These are phyloP conservation scores for Corymbia citriodora DNA, from an alignment of 441 rosid species.

Conservation along the genomic window DNA sequence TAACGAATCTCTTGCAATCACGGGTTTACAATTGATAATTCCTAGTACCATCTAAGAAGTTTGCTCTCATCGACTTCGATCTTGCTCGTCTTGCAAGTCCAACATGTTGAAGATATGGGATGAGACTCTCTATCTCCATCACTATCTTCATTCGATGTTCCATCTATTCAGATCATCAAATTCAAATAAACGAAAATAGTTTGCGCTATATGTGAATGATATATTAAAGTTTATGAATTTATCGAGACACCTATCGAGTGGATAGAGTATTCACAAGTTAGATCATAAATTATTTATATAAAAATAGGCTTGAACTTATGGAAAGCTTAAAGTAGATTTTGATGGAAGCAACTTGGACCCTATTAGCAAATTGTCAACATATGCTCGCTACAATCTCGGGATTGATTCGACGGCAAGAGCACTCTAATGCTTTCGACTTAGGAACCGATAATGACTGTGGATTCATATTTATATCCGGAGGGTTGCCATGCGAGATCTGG, in stretches of 20 bases:
- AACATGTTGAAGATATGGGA: neutral
- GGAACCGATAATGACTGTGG: neutral
- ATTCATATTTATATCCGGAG: neutral
- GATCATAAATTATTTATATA: neutral
- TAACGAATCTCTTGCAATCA: rapidly evolving
- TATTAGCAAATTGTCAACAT: too few species aligned
- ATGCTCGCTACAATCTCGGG: neutral
- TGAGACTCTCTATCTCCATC: neutral
- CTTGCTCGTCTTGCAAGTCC: neutral
- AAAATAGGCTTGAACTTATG: neutral
- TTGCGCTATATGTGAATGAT: too few species aligned
- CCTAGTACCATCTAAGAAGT: rapidly evolving
- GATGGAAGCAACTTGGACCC: neutral
- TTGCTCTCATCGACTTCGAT: neutral
- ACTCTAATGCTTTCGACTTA: neutral
- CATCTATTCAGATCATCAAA: neutral
- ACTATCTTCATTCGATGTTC: neutral
- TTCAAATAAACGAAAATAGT: neutral
- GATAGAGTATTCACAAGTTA: neutral
- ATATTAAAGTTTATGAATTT: too few species aligned
- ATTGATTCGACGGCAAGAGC: neutral
- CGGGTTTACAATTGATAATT: too few species aligned
- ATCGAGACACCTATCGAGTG: too few species aligned
- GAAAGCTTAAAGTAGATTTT: neutral
- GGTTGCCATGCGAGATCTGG: neutral